A percentile compares a stretch with the other conserved stretches of the same genome.
These are phyloP conservation scores for Cyberlindnera samutprakarnensis DNA, from an alignment of 805 yeast species.

Conservation along the genomic window DNA sequence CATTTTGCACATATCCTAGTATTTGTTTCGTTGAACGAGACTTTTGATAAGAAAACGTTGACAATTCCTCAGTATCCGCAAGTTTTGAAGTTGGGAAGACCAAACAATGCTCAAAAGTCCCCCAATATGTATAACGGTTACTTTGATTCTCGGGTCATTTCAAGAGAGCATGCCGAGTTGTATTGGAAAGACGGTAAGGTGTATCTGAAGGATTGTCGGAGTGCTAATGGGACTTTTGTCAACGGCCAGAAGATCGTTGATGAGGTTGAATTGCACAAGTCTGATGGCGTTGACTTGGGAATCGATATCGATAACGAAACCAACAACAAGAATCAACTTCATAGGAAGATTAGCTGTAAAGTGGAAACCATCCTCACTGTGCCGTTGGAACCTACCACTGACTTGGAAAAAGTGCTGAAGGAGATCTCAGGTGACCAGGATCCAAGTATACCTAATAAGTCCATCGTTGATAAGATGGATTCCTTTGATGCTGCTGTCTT, in stretches of 20 bases:
- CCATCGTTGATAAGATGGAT: not conserved
- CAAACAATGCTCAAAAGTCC: constrained; percentile 50
- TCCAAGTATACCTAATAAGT: not conserved
- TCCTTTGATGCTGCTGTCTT: constrained; percentile 55
- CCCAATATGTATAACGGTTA: constrained; percentile 76
- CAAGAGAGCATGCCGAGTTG: constrained; percentile 90
- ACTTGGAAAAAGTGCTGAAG: constrained; percentile 9
- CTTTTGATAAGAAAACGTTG: constrained; percentile 74
- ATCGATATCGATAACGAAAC: constrained; percentile 67
- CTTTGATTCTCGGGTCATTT: constrained; percentile 88
- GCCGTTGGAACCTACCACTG: constrained; percentile 26
- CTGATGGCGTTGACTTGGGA: constrained; percentile 89
- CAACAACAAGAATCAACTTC: constrained; percentile 42
- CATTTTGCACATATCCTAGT: constrained; percentile 53
- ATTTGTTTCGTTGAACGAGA: constrained; percentile 67
- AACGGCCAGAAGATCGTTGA: constrained; percentile 59
- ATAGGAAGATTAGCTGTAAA: constrained; percentile 78
- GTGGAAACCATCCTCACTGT: constrained; percentile 65
- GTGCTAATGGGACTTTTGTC: constrained; percentile 91
- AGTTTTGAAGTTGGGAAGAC: constrained; percentile 82
- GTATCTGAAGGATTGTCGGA: constrained; percentile 76
- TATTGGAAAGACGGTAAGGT: constrained; percentile 70
- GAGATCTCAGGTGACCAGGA: constrained; percentile 2
- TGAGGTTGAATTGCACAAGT: constrained; percentile 61
- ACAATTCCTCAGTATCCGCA: constrained; percentile 79